Evolutionary conservation across 108 stramenopile genomes (phyloP).

Genomic region (Nitzschia sp.): DNA sequence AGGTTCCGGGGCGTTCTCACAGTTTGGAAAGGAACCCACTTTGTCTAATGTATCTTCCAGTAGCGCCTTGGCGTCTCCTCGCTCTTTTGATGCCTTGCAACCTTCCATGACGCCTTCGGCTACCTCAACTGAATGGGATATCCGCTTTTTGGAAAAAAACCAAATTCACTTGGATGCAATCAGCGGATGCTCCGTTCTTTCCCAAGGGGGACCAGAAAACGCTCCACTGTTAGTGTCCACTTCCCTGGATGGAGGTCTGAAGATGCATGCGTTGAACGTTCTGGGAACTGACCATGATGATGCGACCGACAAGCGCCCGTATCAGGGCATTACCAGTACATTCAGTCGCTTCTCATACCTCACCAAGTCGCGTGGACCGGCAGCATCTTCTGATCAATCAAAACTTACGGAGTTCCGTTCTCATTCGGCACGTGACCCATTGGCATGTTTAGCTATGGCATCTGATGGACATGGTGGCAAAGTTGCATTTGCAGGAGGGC

Average conservation of each 20-base stretch:
- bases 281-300: constrained; percentile 26
- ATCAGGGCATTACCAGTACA: constrained; percentile 41
- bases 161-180: constrained; percentile 55
- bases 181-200: constrained; percentile 49
- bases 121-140: constrained; percentile 50
- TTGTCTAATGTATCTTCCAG: constrained; percentile 18
- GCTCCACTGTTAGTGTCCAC: constrained; percentile 46
- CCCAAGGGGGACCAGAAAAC: constrained; percentile 18
- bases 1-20: constrained; percentile 28
- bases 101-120: constrained; percentile 4
- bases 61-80: constrained; percentile 21
- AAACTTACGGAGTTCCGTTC: constrained; percentile 48
- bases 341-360: constrained; percentile 49
- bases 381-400: constrained; percentile 18
- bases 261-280: constrained; percentile 43
- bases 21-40: constrained; percentile 25
- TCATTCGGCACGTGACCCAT: constrained; percentile 58
- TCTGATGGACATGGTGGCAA: constrained; percentile 53
- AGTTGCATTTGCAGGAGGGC: constrained; percentile 71
- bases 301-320: constrained; percentile 16
- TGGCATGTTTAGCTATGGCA: constrained; percentile 55
- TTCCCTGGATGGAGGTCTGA: constrained; percentile 60
- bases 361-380: constrained; percentile 34
- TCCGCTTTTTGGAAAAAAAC: constrained; percentile 47
- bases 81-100: constrained; percentile 13